Conservation (phyloP, 2,329 filamentous ascomycete genomes). For the Xylaria sp. region DNA sequence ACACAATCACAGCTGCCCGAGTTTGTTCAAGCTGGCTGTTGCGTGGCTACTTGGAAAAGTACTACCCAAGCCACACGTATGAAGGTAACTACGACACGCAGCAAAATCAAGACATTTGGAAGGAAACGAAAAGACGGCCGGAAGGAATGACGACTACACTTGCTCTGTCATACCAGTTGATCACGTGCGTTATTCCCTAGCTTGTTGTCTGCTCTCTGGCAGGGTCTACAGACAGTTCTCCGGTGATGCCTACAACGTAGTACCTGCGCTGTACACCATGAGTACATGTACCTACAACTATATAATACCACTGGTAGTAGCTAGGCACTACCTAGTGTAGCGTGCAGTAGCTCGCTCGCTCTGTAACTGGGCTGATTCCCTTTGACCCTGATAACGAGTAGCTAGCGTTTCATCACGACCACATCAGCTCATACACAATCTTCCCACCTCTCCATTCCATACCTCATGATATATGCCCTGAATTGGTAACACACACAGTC, state of each 20-base stretch:
- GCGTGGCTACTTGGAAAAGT: no score
- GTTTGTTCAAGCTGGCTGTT: neutral
- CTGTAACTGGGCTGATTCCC: slow-evolving; percentile 11
- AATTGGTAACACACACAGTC: no score
- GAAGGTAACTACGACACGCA: neutral
- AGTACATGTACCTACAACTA: no score
- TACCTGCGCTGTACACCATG: neutral
- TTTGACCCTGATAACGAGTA: slow-evolving; percentile 16
- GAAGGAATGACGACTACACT: neutral
- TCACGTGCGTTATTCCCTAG: slow-evolving; percentile 1
- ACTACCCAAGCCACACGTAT: neutral
- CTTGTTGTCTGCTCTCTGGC: no score
- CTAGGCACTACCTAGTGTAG: no score
- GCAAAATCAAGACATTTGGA: no score
- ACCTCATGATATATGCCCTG: neutral
- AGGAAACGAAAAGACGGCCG: neutral
- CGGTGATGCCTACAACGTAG: neutral
- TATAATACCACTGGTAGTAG: no score
- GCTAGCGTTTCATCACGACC: slow-evolving; percentile 19
- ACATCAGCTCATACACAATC: slow-evolving; percentile 17
- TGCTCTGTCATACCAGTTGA: no score
- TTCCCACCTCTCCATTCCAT: neutral
- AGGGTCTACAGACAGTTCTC: neutral
- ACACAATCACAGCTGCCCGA: slow-evolving; percentile 7
- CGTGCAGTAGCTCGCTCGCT: slow-evolving; percentile 7